Base-by-base conservation (phyloP, 768 basidiomycete genomes). In the Suillus paluster region DNA sequence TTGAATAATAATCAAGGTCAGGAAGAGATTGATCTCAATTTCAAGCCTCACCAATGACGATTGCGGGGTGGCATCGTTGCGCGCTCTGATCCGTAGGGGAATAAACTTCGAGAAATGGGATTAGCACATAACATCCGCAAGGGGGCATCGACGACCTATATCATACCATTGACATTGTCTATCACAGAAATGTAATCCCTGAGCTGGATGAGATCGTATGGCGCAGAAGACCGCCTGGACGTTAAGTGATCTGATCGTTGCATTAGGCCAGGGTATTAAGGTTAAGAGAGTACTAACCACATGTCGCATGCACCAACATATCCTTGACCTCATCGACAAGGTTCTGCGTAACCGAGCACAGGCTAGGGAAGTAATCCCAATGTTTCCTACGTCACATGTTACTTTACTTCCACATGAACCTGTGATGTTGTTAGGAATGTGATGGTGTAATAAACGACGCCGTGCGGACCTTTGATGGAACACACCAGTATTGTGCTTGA, bases 401-500 rank as follows among this genome's bases (percentile, higher is more conserved):
- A 63, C 42, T 49, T 25, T 17, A 36, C 6, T 27, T 27, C 49
- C 5, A 4, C 9, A 41, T 48, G 25, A 41, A 44, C 9, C 42
- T 44, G 8, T 15, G n/a, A 21, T n/a, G 19, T n/a, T 44, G n/a
- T 49, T 33, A 60, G 14, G 30, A n/a, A 38, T 5, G 39, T 49
- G 34, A 64, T 11, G 44, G n/a, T 30, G 21, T 9, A 39, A 36
- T 27, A 25, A 15, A 14, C 11, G 25, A 36, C n/a, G 14, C 10
- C 19, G 19, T 9, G 27, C 33, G 6, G n/a, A 25, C 56, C 30
- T 50, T 33, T 42, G 23, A 19, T 46, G 12, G 41, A 12, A 7
- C 60, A 36, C 39, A 80, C 78, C 78, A 79, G 54, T 79, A 79
- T 11, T 80, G 71, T 15, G 68, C 65, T 66, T 78, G 69, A 12